Evolutionary conservation across 176 grass and related monocot species (phyloP), one percentile per base, ranked within the genome.

Genomic region (Oryza meyeriana): DNA sequence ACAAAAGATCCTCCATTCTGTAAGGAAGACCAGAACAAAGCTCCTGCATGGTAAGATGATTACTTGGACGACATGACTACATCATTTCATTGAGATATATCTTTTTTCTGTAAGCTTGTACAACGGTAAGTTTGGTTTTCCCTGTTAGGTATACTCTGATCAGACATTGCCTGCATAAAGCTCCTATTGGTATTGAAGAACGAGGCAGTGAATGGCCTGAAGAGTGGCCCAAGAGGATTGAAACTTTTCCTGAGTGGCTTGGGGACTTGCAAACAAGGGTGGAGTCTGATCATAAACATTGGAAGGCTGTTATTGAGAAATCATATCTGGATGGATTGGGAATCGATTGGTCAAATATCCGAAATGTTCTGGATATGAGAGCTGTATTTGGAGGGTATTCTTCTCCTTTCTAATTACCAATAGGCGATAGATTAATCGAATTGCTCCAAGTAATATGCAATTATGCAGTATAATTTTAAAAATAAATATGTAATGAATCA

Each of bases 321-420:
- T 98, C 95, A 4, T 98, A 98, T 79, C 84, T 98, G 74, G 88
- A 84, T 84, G 95, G 95, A 5, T 78, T 98, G 69, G 95, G 92
- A 36, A 88, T 98, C 72, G 87, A 95, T 75, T 98, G 92, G 95
- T 93, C 95, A 72, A 95, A 77, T 73, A 89, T 98, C 41, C 84
- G 88, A 58, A 98, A 93, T 39, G 77, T 93, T 22, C 78, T 98
- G 92, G 95, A 98, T 78, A 98, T 98, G 95, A 98, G 87, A 84
- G 81, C 95, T 72, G 82, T 95, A 31, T 93, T 93, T 71, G 95
- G 95, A 83, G 92, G 95, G 95, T 98, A 92, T 16, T 72, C 30
- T 78, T 75, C 27, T 74, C 48, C 41, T 35, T 52, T 72, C 6
- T 17, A 64, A 78, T 50, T 6, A 50, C 50, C 28, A 24, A 8